phyloP scores from a whole-genome alignment of 371 early-diverging fungal genomes.

The Saksenaea oblongispora region DNA sequence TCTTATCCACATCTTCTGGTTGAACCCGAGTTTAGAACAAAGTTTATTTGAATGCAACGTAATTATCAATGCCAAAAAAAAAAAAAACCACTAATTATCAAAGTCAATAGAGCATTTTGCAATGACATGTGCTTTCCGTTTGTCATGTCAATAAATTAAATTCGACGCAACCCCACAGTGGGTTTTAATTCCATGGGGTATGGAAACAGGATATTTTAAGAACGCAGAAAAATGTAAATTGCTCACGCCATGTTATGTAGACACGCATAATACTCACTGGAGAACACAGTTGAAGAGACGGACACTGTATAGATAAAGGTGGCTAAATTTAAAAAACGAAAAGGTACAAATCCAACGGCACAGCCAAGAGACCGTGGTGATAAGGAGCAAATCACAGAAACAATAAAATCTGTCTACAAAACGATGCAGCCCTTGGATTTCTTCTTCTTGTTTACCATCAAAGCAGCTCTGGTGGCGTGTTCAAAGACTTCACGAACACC shows the following conservation, averaged over 20 bases:
- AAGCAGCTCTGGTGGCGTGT: constrained; percentile 87
- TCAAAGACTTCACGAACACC: constrained; percentile 96
- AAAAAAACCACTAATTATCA: no score
- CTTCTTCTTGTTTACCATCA: constrained; percentile 60
- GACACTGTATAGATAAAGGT: constrained; percentile 5
- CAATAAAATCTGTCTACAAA: constrained; percentile 36
- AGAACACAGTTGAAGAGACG: constrained; percentile 1
- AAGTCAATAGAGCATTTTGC: no score
- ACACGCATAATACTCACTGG: not conserved
- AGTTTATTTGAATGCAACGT: no score
- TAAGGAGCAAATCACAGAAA: constrained; percentile 3
- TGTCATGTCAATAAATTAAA: not conserved
- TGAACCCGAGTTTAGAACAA: no score
- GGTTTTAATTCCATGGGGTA: not conserved
- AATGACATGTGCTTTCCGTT: no score
- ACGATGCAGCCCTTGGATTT: constrained; percentile 47
- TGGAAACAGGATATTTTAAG: not conserved
- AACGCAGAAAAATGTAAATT: not conserved
- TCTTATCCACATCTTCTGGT: no score
- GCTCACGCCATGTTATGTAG: not conserved
- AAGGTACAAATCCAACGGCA: constrained; percentile 6
- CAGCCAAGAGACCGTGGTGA: constrained; percentile 6
- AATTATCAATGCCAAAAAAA: no score
- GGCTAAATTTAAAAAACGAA: not conserved
- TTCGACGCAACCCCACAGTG: not conserved